Evolutionary conservation across 129 eudicot genomes (phyloP).

Genomic region (Escallonia rubra): DNA sequence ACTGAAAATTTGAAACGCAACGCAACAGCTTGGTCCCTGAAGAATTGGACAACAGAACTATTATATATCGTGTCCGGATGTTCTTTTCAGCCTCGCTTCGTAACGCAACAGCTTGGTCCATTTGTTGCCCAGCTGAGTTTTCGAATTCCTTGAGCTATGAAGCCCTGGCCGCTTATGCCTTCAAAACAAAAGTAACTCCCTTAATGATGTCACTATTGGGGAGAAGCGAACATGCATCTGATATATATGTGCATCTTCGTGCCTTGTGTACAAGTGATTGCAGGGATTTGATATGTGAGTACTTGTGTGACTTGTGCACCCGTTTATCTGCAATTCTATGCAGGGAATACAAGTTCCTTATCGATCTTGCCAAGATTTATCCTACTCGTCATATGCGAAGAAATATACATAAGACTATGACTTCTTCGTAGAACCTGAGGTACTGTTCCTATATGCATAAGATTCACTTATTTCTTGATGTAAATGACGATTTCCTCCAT

Average conservation of each 20-base stretch:
- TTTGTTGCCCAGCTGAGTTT: constrained; percentile 4
- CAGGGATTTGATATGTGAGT: no score
- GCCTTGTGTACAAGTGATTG: not conserved
- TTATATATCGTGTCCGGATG: constrained; percentile 13
- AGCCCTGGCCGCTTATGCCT: constrained; percentile 7
- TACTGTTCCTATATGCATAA: no score
- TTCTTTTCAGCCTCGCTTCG: not conserved
- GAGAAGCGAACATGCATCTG: no score
- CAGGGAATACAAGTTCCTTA: not conserved
- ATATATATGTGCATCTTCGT: not conserved
- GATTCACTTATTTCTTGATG: no score
- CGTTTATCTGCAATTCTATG: no score
- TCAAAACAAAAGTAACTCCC: not conserved
- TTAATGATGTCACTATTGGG: no score
- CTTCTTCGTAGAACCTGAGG: no score
- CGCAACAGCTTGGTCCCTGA: no score
- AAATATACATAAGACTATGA: not conserved
- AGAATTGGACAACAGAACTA: not conserved
- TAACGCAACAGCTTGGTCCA: constrained; percentile 17
- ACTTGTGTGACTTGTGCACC: no score
- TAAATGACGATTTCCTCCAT: no score
- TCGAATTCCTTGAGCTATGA: constrained; percentile 2
- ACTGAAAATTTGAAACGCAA: no score
- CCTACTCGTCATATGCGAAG: not conserved
- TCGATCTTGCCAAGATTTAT: not conserved